phyloP scores from a whole-genome alignment of 495 filamentous ascomycete species.

The Parmelia sp. region DNA sequence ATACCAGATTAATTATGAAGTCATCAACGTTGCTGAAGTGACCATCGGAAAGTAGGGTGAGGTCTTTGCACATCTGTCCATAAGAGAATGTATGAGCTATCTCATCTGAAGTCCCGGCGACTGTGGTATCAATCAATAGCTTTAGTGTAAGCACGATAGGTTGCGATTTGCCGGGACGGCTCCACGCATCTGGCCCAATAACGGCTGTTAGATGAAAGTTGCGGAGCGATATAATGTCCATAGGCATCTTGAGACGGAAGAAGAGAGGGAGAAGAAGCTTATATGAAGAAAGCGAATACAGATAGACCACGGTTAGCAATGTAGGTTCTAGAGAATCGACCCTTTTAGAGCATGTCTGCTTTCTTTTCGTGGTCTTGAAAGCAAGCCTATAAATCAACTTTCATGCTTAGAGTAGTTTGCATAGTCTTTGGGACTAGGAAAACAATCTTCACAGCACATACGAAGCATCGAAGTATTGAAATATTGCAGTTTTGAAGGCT shows the following conservation, averaged over 20 bases:
- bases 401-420: no score
- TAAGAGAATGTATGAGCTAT: slow-evolving; percentile 23
- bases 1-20: slow-evolving; percentile 9
- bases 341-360: no score
- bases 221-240: slow-evolving; percentile 23
- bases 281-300: no score
- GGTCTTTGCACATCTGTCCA: slow-evolving; percentile 24
- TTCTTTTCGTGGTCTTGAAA: no score
- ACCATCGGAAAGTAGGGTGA: slow-evolving; percentile 10
- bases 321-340: no score
- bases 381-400: no score
- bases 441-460: no score
- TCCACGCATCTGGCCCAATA: slow-evolving; percentile 27
- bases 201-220: slow-evolving; percentile 25
- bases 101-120: slow-evolving; percentile 25
- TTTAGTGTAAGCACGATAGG: slow-evolving; percentile 20
- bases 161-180: slow-evolving; percentile 20
- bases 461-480: no score
- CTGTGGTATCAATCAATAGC: slow-evolving; percentile 14
- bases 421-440: no score
- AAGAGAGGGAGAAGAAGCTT: background rate
- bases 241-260: background rate
- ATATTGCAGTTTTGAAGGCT: no score
- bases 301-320: no score
- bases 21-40: slow-evolving; percentile 19